Conservation (phyloP, 2,329 filamentous ascomycete genomes). For the Leptodontidium sp. region DNA sequence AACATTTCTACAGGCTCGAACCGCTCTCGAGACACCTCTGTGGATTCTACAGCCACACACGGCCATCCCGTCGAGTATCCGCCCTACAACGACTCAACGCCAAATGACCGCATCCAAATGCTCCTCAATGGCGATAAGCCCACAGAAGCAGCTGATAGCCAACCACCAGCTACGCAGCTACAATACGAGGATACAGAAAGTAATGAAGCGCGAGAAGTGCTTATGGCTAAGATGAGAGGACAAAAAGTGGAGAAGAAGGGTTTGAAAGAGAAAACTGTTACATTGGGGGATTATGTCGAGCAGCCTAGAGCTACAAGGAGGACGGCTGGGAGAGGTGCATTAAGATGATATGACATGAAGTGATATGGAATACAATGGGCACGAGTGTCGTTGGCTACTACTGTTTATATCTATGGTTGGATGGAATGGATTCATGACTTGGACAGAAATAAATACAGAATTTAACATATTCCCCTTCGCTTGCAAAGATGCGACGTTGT, state of each 20-base stretch:
- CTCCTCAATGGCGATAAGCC: conserved; percentile 38
- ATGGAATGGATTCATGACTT: conserved; percentile 7
- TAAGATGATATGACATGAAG: conserved; percentile 3
- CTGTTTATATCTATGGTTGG: neutral
- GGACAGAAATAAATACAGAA: neutral
- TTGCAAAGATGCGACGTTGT: neutral
- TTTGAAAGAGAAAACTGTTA: conserved; percentile 30
- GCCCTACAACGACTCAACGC: conserved; percentile 25
- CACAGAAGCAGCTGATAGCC: conserved; percentile 33
- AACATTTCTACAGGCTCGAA: conserved; percentile 62
- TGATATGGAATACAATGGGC: neutral
- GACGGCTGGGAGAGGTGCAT: conserved; percentile 9
- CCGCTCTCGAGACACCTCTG: conserved; percentile 49
- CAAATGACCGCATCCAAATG: conserved; percentile 38
- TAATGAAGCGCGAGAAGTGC: conserved; percentile 40
- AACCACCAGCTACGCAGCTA: conserved; percentile 43
- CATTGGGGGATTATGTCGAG: conserved; percentile 24
- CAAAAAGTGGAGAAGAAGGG: conserved; percentile 40
- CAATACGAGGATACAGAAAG: conserved; percentile 46
- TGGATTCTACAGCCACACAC: conserved; percentile 49
- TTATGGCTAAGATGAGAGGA: conserved; percentile 45
- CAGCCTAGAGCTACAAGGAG: conserved; percentile 23
- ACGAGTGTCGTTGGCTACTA: neutral
- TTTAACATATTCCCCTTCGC: neutral
- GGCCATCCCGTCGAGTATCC: conserved; percentile 43